Percentiles rank a stretch among this genome's conserved stretches.
These are phyloP conservation scores for Penicillium malachiteum DNA, from an alignment of 495 filamentous ascomycete genomes.

Conservation along the genomic window DNA sequence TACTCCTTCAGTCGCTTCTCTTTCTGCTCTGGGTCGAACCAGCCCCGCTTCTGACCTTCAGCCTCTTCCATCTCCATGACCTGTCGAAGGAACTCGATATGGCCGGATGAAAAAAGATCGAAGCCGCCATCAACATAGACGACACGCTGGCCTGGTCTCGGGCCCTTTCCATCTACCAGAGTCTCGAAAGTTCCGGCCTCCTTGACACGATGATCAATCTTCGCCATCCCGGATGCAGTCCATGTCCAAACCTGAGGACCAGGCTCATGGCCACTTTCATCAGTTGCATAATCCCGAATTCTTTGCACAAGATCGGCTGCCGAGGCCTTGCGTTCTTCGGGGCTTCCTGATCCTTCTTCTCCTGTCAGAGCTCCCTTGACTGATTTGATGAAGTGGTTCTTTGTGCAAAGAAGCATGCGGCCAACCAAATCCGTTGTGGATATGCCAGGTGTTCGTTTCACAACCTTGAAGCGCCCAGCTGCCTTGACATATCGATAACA, in stretches of 20 bases:
- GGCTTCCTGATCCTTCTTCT: conserved; percentile 66
- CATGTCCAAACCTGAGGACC: conserved; percentile 81
- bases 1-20: conserved; percentile 58
- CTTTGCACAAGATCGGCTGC: conserved; percentile 66
- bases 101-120: conserved; percentile 93
- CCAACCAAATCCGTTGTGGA: conserved; percentile 97
- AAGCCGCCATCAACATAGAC: conserved; percentile 97
- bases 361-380: conserved; percentile 66
- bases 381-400: conserved; percentile 80
- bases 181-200: conserved; percentile 58
- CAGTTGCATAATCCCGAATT: conserved; percentile 81
- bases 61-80: conserved; percentile 71
- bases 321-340: conserved; percentile 59
- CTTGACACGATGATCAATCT: conserved; percentile 47
- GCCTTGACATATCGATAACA: conserved; percentile 97
- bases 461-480: conserved; percentile 86
- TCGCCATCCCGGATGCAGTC: conserved; percentile 55
- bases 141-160: conserved; percentile 74
- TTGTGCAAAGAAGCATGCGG: conserved; percentile 92
- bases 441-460: conserved; percentile 94
- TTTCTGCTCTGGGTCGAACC: conserved; percentile 65
- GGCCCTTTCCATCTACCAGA: conserved; percentile 64
- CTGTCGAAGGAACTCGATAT: conserved; percentile 86
- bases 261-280: conserved; percentile 68
- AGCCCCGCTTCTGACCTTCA: conserved; percentile 61